Percentiles rank a stretch among this genome's conserved stretches.
Conservation (phyloP, 768 basidiomycete species). For the Lactifluus piperatus region DNA sequence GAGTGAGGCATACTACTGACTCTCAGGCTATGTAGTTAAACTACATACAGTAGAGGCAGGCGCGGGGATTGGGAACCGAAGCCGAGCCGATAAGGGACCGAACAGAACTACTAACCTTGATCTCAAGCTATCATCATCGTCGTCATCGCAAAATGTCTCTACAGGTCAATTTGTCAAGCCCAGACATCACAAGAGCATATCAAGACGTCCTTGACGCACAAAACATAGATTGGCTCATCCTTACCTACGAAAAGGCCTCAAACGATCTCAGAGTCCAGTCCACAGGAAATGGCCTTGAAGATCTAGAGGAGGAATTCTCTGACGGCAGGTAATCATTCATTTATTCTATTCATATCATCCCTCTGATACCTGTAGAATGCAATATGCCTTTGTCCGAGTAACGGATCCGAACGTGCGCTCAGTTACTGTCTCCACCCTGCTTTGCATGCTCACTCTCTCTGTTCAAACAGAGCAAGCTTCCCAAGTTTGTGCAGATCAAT, state of each 20-base stretch:
- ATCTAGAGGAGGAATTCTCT: conserved; percentile 89
- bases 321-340: conserved; percentile 64
- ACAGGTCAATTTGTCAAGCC: conserved; percentile 69
- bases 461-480: conserved; percentile 56
- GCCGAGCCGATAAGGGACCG: not conserved
- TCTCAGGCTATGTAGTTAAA: no score
- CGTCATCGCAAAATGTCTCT: conserved; percentile 49
- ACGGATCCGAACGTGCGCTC: conserved; percentile 70
- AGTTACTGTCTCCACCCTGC: not conserved
- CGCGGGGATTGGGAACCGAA: no score
- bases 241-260: conserved; percentile 71
- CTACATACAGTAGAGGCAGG: no score
- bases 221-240: conserved; percentile 68
- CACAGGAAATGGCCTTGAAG: conserved; percentile 79
- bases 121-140: not conserved
- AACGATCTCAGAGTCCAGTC: conserved; percentile 86
- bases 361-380: conserved; percentile 49
- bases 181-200: conserved; percentile 65
- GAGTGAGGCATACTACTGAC: not conserved
- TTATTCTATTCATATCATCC: no score
- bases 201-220: conserved; percentile 59
- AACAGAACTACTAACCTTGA: not conserved
- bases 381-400: conserved; percentile 86
- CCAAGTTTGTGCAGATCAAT: conserved; percentile 92
- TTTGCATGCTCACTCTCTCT: not conserved